phyloP scores from a whole-genome alignment of 352 stramenopile species.

The Hyphochytrium catenoides region DNA sequence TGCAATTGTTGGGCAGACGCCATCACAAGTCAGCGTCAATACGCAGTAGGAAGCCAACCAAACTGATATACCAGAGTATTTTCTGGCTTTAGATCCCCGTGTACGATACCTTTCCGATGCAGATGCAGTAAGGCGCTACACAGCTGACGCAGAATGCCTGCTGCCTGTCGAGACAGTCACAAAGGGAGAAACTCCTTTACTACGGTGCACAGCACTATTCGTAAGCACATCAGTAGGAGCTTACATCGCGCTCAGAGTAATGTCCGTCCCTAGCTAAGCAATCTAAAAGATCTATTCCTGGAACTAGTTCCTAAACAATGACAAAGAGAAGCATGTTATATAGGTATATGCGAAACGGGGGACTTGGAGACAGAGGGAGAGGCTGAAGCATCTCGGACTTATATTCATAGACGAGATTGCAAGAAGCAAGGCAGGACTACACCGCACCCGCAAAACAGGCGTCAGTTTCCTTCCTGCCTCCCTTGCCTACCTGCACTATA shows the following conservation, averaged over 20 bases:
- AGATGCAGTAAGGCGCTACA: slow-evolving; percentile 52
- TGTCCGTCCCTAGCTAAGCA: slow-evolving; percentile 50
- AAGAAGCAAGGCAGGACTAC: too few species aligned
- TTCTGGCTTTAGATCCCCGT: slow-evolving; percentile 65
- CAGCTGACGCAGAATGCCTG: slow-evolving; percentile 29
- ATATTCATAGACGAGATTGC: too few species aligned
- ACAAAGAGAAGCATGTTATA: too few species aligned
- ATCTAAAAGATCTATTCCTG: slow-evolving; percentile 63
- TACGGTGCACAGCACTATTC: slow-evolving; percentile 49
- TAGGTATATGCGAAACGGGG: too few species aligned
- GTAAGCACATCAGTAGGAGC: slow-evolving; percentile 10
- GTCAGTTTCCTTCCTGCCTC: too few species aligned
- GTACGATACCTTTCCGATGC: slow-evolving; percentile 57
- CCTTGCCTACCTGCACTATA: too few species aligned
- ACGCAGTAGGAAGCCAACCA: not conserved
- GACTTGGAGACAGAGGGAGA: too few species aligned
- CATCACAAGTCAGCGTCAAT: slow-evolving; percentile 1
- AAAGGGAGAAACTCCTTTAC: slow-evolving; percentile 2
- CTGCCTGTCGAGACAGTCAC: slow-evolving; percentile 17
- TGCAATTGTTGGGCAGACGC: not conserved
- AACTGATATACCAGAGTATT: slow-evolving; percentile 28
- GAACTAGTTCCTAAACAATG: slow-evolving; percentile 45
- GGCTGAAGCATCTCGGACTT: too few species aligned
- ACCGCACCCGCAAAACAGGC: too few species aligned
- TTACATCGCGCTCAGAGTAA: slow-evolving; percentile 35